A percentile compares a stretch with the other conserved stretches of the same genome.
These are phyloP conservation scores for Cynara cardunculus DNA, from an alignment of 129 eudicot genomes.

Conservation along the genomic window DNA sequence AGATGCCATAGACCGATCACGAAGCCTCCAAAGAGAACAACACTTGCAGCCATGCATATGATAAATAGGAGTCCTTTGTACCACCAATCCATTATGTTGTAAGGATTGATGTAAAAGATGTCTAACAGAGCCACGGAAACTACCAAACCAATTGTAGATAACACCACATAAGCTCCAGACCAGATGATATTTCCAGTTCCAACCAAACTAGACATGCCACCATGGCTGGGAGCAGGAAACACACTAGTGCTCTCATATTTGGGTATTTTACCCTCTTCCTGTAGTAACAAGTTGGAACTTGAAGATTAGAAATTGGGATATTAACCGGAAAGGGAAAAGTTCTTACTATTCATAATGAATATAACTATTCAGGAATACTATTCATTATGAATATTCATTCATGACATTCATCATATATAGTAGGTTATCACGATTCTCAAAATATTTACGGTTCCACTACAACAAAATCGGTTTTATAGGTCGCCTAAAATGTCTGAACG, in stretches of 20 bases:
- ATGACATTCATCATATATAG: background rate
- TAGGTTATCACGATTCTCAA: background rate
- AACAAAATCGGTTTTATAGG: background rate
- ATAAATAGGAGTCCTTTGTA: slow-evolving; percentile 75
- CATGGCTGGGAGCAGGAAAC: slow-evolving; percentile 38
- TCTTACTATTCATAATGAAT: background rate
- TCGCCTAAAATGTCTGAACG: no score
- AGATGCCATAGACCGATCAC: slow-evolving; percentile 68
- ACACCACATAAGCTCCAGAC: slow-evolving; percentile 65
- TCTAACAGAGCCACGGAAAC: slow-evolving; percentile 44
- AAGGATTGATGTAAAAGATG: slow-evolving; percentile 56
- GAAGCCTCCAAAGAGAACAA: slow-evolving; percentile 70
- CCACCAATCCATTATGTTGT: slow-evolving; percentile 51
- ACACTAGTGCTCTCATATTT: slow-evolving; percentile 32
- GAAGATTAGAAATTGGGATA: background rate
- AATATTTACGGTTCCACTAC: no score
- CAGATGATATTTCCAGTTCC: slow-evolving; percentile 79
- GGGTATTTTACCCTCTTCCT: slow-evolving; percentile 72
- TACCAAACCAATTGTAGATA: slow-evolving; percentile 62
- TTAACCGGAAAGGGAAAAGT: background rate
- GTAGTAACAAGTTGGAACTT: slow-evolving; percentile 10
- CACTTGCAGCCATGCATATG: slow-evolving; percentile 65
- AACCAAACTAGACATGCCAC: slow-evolving; percentile 74
- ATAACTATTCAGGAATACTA: background rate
- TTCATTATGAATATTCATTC: background rate